These are phyloP conservation scores for Auricularia sp. DNA, from an alignment of 768 basidiomycete genomes.

Conservation along the genomic window DNA sequence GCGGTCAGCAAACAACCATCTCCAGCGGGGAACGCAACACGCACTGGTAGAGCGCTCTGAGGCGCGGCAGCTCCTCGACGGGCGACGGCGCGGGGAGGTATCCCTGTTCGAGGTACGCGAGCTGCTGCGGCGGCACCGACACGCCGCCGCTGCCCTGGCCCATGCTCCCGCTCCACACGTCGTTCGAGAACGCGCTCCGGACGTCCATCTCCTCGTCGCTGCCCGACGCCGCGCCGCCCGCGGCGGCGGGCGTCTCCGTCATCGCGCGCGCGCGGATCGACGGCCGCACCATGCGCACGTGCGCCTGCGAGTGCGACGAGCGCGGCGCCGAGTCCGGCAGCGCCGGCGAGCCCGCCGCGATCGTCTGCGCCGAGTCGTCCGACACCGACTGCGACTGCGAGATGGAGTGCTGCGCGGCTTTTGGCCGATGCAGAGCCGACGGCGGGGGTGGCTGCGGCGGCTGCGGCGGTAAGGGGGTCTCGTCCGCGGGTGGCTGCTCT, in stretches of 20 bases:
- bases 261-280: neutral
- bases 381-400: neutral
- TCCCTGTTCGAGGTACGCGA: constrained; percentile 49
- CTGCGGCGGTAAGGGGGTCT: neutral
- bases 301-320: neutral
- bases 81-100: constrained; percentile 69
- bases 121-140: constrained; percentile 52
- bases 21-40: constrained; percentile 12
- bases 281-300: neutral
- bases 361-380: neutral
- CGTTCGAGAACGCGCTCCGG: neutral
- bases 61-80: constrained; percentile 71
- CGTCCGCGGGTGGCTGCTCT: neutral
- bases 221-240: neutral
- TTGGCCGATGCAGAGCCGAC: neutral
- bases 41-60: constrained; percentile 78
- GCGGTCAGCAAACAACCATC: neutral
- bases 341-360: neutral
- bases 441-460: neutral
- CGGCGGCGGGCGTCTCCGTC: neutral
- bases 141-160: constrained; percentile 25
- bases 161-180: neutral
- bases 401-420: too few species aligned
- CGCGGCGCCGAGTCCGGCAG: too few species aligned
- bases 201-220: neutral